Percentiles rank a stretch among this genome's conserved stretches.
Conservation (phyloP, 108 stramenopile species). For the Cyclostephanos tholiformis region DNA sequence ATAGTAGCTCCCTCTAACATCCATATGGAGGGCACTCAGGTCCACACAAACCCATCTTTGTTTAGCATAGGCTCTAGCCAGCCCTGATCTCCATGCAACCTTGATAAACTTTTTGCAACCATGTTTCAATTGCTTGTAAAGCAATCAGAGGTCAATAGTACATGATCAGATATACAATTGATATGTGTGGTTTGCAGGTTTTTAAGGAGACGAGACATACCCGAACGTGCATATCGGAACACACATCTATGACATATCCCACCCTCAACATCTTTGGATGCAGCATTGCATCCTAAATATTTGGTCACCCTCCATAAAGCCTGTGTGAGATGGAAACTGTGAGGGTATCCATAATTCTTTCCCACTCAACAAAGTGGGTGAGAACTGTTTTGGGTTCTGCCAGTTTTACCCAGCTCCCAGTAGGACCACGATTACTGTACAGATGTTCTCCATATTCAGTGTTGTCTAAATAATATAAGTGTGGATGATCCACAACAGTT, state of each 20-base stretch:
- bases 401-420: background rate
- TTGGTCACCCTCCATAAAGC: constrained; percentile 36
- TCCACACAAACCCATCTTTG: constrained; percentile 34
- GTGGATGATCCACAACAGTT: background rate
- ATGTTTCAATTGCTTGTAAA: constrained; percentile 2
- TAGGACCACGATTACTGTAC: constrained; percentile 4
- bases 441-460: constrained; percentile 28
- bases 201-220: constrained; percentile 4
- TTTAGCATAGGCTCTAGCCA: constrained; percentile 45
- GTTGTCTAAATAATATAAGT: constrained; percentile 11
- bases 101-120: constrained; percentile 13
- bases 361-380: background rate
- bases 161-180: background rate
- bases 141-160: background rate
- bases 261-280: constrained; percentile 16
- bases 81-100: constrained; percentile 4
- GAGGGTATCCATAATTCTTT: background rate
- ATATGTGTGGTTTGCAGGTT: background rate
- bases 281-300: constrained; percentile 45
- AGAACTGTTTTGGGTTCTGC: constrained; percentile 10
- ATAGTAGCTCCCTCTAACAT: background rate
- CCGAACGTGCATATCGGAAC: constrained; percentile 37
- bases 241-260: constrained; percentile 42
- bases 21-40: constrained; percentile 37
- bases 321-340: constrained; percentile 20